Conservation (phyloP, 78 protist species). For the Pigoraptor vietnamica region DNA sequence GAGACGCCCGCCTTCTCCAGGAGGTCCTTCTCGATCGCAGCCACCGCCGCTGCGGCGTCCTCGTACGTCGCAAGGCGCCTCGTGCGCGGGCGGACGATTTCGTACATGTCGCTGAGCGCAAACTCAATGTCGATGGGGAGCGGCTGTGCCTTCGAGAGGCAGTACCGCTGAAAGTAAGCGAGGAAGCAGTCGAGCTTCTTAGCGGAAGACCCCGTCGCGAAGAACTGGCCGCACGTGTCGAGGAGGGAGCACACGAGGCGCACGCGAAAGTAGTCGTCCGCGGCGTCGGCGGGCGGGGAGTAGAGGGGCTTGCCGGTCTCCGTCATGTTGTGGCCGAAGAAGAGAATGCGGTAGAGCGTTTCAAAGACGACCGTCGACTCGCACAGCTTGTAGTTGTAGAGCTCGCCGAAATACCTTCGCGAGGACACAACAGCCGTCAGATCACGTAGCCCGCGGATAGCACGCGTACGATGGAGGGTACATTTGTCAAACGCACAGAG, state of each 20-base stretch:
- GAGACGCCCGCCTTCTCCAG: not conserved
- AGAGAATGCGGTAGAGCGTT: slow-evolving; percentile 13
- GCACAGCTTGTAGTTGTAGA: slow-evolving; percentile 49
- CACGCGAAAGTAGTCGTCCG: slow-evolving; percentile 17
- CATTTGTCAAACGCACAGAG: too few species aligned
- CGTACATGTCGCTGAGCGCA: not conserved
- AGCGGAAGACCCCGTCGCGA: not conserved
- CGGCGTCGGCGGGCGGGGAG: not conserved
- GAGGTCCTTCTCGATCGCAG: not conserved
- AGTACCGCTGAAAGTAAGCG: slow-evolving; percentile 17
- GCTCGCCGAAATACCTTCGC: slow-evolving; percentile 49
- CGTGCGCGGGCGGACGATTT: not conserved
- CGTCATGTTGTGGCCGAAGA: slow-evolving; percentile 21
- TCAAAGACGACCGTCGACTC: slow-evolving; percentile 30
- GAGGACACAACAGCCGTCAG: not conserved
- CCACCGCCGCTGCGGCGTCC: slow-evolving; percentile 4
- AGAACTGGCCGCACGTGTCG: slow-evolving; percentile 1
- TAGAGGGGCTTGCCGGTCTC: not conserved
- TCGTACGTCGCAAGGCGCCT: not conserved
- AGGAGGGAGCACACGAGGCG: slow-evolving; percentile 22
- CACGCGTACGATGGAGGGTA: too few species aligned
- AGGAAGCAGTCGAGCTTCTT: slow-evolving; percentile 21
- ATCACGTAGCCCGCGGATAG: too few species aligned
- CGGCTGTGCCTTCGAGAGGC: not conserved
- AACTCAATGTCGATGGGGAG: slow-evolving; percentile 23